phyloP scores from a whole-genome alignment of 192 early-diverging fungal genomes.

The Pilaira anomala region DNA sequence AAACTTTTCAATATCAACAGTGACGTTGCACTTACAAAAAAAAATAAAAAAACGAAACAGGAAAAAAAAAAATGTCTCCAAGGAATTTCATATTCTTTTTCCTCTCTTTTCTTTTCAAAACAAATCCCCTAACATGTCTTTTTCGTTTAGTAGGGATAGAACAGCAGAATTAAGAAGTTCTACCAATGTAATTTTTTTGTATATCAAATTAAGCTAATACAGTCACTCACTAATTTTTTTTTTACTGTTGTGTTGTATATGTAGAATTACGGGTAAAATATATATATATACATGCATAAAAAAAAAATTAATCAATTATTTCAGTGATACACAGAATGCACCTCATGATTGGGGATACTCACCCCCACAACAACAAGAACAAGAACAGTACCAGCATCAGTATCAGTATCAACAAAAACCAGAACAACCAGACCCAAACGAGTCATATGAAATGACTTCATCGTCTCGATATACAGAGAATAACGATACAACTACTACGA shows the following conservation, averaged over 20 bases:
- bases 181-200: background rate
- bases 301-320: background rate
- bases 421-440: too few species aligned
- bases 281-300: background rate
- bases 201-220: too few species aligned
- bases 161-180: constrained; percentile 26
- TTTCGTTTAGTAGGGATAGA: constrained; percentile 29
- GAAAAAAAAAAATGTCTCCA: too few species aligned
- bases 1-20: too few species aligned
- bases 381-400: too few species aligned
- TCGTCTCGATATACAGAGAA: background rate
- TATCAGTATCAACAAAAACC: too few species aligned
- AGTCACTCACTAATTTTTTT: background rate
- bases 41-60: too few species aligned
- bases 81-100: too few species aligned
- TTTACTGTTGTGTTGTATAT: background rate
- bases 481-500: constrained; percentile 8
- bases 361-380: too few species aligned
- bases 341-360: too few species aligned
- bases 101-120: background rate
- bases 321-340: background rate
- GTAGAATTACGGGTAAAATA: background rate
- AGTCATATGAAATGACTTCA: constrained; percentile 20
- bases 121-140: constrained; percentile 12
- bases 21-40: too few species aligned